Evolutionary conservation across 2,329 filamentous ascomycete genomes (phyloP).

Genomic region (Nakataea oryzae): DNA sequence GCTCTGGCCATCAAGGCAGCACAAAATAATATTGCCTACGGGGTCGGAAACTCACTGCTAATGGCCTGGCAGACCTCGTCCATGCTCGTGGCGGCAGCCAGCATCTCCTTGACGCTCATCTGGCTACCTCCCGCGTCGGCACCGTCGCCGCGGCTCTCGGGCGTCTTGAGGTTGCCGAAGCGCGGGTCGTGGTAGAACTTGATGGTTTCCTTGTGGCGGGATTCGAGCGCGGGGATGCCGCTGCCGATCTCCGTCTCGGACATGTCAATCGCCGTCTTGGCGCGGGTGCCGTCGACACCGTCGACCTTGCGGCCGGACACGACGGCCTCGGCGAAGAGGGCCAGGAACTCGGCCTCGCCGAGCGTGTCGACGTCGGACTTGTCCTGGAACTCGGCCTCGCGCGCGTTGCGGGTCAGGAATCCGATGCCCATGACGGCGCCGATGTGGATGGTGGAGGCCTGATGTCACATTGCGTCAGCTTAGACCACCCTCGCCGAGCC

Average conservation of each 20-base stretch:
- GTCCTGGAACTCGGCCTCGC: constrained; percentile 4
- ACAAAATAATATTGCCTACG: no score
- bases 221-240: constrained; percentile 3
- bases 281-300: no score
- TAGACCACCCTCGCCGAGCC: no score
- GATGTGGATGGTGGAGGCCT: constrained; percentile 23
- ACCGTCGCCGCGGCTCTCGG: background rate
- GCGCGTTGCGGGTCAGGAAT: constrained; percentile 21
- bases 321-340: constrained; percentile 3
- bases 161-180: constrained; percentile 1
- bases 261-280: background rate
- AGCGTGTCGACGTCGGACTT: background rate
- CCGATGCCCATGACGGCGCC: constrained; percentile 29
- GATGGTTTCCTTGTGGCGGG: constrained; percentile 2
- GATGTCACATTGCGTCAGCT: no score
- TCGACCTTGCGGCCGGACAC: background rate
- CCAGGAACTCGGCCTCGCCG: background rate
- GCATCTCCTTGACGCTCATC: background rate
- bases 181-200: constrained; percentile 2
- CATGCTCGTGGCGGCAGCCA: background rate
- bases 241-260: constrained; percentile 1
- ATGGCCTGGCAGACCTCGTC: background rate
- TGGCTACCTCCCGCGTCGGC: background rate
- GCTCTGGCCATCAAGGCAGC: no score
- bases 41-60: background rate